Evolutionary conservation across 2,329 filamentous ascomycete genomes (phyloP), one percentile per base, ranked within the genome.

Genomic region (Pestalotiopsis sp.): DNA sequence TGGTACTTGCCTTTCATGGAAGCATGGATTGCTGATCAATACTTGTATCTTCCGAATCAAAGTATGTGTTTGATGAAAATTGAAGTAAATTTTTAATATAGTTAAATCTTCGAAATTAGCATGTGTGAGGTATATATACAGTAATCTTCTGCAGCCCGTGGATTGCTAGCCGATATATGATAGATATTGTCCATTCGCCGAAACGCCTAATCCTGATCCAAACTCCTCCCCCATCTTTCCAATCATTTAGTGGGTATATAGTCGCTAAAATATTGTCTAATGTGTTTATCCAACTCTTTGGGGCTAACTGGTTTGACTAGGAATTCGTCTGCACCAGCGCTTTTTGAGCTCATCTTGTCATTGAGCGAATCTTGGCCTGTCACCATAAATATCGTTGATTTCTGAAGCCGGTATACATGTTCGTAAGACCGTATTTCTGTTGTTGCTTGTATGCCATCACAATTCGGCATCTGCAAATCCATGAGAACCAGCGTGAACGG

Each of bases 401-500:
- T 61, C 13, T 40, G 26, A 13, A 26, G 11, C 4, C 14, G 14
- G 20, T 44, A 13, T 17, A 61, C 10, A 7, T 60, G 30, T 22
- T 68, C 66, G 20, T 65, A 68, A 20, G 66, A 58, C 13, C 66
- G 62, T n/a, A 68, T 68, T 22, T 24, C 40, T 7, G 39, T 38
- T 20, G 66, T 68, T n/a, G 66, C 66, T 30, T 65, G 26, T 44
- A 68, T 14, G 17, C 66, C 66, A 48, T 68, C 66, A n/a, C 55
- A 65, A 22, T 39, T 26, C 9, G 66, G 66, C 66, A 68, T 68
- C 20, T 68, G 66, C 3, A 68, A 56, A 62, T 68, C 66, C 66
- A 68, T 68, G 9, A 68, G 57, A 22, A 68, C 62, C 56, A 68
- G 30, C 10, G 62, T 65, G 20, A 65, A 60, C 24, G 62, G 62